Conservation (phyloP, 257 asterid species). For the Cinchona pubescens region DNA sequence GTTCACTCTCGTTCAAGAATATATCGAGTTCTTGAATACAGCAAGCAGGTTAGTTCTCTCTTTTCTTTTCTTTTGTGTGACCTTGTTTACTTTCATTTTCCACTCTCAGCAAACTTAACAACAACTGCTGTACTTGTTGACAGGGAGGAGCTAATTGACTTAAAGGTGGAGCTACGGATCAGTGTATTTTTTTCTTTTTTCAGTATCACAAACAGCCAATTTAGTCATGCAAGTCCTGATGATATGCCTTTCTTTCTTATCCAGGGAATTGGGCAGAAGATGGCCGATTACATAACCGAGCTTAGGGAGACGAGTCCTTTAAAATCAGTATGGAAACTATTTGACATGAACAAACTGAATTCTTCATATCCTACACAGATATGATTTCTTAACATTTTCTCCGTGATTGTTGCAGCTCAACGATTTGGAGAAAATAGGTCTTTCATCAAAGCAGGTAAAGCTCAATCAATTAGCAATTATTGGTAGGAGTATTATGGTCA, state of each 20-base stretch:
- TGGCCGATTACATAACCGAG: slow-evolving; percentile 71
- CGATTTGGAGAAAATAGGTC: slow-evolving; percentile 77
- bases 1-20: slow-evolving; percentile 68
- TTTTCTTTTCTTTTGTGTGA: neutral
- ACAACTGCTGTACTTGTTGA: neutral
- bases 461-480: neutral
- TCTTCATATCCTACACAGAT: neutral
- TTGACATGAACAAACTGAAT: neutral
- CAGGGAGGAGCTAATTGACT: slow-evolving; percentile 71
- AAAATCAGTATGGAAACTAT: slow-evolving; percentile 55
- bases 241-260: neutral
- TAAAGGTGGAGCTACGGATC: slow-evolving; percentile 48
- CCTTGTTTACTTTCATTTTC: slow-evolving; percentile 5
- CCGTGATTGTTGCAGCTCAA: slow-evolving; percentile 46
- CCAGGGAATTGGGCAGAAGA: slow-evolving; percentile 85
- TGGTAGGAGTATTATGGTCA: neutral
- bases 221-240: neutral
- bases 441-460: slow-evolving; percentile 76
- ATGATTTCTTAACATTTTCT: neutral
- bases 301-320: slow-evolving; percentile 73
- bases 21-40: slow-evolving; percentile 64
- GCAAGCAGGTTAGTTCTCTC: slow-evolving; percentile 59
- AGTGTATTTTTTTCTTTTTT: too few relatives aligned
- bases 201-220: neutral
- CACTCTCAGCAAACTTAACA: neutral